Conservation (phyloP, 176 grass and related monocot genomes). For the Aegilops bicornis region DNA sequence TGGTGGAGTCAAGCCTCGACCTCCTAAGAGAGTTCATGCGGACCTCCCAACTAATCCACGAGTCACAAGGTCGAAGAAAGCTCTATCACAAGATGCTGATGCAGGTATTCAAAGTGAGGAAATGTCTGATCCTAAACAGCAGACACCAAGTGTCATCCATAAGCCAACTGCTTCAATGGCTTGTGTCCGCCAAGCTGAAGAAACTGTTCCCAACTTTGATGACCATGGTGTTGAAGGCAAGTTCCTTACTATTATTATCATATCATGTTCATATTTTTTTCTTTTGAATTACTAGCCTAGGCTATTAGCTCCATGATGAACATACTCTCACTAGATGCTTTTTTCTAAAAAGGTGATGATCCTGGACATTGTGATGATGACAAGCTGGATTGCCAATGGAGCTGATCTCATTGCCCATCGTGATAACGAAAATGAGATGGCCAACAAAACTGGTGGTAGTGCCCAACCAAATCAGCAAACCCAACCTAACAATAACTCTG, state of each 20-base stretch:
- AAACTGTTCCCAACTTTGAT: not conserved
- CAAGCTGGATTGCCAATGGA: not conserved
- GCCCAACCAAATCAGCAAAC: not conserved
- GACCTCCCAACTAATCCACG: not conserved
- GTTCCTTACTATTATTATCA: not conserved
- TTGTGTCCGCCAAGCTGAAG: not conserved
- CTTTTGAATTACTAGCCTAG: too few species aligned
- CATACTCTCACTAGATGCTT: not conserved
- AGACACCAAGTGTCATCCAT: not conserved
- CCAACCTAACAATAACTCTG: not conserved
- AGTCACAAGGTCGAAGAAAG: not conserved
- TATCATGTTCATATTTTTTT: too few species aligned
- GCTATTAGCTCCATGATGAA: not conserved
- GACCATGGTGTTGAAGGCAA: not conserved
- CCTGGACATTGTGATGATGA: not conserved
- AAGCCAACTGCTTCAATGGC: not conserved
- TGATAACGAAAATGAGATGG: too few species aligned
- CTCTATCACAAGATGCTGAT: not conserved
- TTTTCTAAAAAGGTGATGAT: not conserved
- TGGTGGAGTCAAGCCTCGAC: not conserved
- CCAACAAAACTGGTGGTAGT: not conserved
- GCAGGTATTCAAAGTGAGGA: not conserved
- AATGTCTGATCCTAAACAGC: too few species aligned
- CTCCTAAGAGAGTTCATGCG: slow-evolving; percentile 10
- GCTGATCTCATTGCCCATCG: not conserved